A percentile compares a stretch with the other conserved stretches of the same genome.
These are phyloP conservation scores for Ophiocordyceps polyrhachis-furcata DNA, from an alignment of 2,329 filamentous ascomycete genomes.

Conservation along the genomic window DNA sequence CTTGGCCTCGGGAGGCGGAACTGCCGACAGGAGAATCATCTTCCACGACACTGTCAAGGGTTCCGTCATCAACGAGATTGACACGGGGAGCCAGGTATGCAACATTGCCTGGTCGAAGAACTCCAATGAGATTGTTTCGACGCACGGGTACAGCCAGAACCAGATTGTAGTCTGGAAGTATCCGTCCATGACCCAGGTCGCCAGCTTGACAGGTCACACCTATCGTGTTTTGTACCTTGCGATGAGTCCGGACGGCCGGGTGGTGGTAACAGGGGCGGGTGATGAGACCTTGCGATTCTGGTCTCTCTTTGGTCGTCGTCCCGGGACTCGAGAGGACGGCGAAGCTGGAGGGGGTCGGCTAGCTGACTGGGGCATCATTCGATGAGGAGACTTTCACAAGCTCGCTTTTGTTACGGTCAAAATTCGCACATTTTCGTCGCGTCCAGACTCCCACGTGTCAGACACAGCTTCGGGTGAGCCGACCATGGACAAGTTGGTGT, in stretches of 20 bases:
- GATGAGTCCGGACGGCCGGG: slow-evolving; percentile 90
- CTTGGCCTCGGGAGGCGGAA: slow-evolving; percentile 89
- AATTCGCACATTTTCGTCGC: no score
- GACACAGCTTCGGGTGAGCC: no score
- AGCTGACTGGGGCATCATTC: slow-evolving; percentile 69
- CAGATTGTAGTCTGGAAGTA: slow-evolving; percentile 99
- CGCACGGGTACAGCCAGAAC: slow-evolving; percentile 93
- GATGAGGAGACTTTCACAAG: slow-evolving; percentile 19
- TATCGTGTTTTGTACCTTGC: slow-evolving; percentile 91
- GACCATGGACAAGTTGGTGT: no score
- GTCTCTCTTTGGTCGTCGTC: slow-evolving; percentile 81
- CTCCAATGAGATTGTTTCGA: slow-evolving; percentile 92
- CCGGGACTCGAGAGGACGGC: slow-evolving; percentile 51
- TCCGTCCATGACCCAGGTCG: slow-evolving; percentile 92
- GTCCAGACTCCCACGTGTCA: no score
- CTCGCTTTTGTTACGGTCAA: slow-evolving; percentile 4
- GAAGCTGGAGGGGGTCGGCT: slow-evolving; percentile 40
- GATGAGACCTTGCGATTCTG: slow-evolving; percentile 94
- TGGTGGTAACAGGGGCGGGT: slow-evolving; percentile 86
- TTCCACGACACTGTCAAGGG: slow-evolving; percentile 95
- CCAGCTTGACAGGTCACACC: slow-evolving; percentile 86
- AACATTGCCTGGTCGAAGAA: slow-evolving; percentile 96
- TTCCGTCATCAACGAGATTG: slow-evolving; percentile 64
- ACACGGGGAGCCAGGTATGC: slow-evolving; percentile 97
- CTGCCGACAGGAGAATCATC: slow-evolving; percentile 87